These are phyloP conservation scores for Sordariomycetes sp. DNA, from an alignment of 2,329 filamentous ascomycete genomes.

Conservation along the genomic window DNA sequence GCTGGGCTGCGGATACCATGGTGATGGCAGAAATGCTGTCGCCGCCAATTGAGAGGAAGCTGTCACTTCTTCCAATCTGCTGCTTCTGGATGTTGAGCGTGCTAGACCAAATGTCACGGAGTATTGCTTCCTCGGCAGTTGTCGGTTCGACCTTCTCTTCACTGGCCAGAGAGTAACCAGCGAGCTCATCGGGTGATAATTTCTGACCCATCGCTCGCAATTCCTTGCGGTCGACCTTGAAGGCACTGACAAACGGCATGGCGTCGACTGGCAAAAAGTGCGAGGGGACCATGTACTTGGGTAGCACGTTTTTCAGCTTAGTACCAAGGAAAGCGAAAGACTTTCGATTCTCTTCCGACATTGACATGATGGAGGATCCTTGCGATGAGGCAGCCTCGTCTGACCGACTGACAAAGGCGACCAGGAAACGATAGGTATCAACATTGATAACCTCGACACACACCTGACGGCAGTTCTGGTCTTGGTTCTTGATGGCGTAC, in stretches of 20 bases:
- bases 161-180: conserved; percentile 8
- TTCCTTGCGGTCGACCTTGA: conserved; percentile 13
- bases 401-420: conserved; percentile 1
- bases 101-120: conserved; percentile 24
- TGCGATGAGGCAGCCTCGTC: neutral
- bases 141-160: conserved; percentile 2
- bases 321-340: neutral
- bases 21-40: conserved; percentile 33
- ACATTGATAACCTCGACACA: neutral
- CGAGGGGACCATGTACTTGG: conserved; percentile 11
- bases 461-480: conserved; percentile 3
- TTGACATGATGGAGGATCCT: neutral
- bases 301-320: conserved; percentile 4
- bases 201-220: conserved; percentile 33
- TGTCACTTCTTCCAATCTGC: conserved; percentile 17
- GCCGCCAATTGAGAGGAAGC: conserved; percentile 28
- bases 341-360: neutral
- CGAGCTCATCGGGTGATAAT: conserved; percentile 26
- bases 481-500: neutral
- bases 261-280: conserved; percentile 9
- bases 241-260: conserved; percentile 10
- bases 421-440: no score
- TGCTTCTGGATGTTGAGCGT: conserved; percentile 25
- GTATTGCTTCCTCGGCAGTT: conserved; percentile 5
- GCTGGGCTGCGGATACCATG: no score